Conservation (phyloP, 768 basidiomycete species). For the Amanita polypyramis region DNA sequence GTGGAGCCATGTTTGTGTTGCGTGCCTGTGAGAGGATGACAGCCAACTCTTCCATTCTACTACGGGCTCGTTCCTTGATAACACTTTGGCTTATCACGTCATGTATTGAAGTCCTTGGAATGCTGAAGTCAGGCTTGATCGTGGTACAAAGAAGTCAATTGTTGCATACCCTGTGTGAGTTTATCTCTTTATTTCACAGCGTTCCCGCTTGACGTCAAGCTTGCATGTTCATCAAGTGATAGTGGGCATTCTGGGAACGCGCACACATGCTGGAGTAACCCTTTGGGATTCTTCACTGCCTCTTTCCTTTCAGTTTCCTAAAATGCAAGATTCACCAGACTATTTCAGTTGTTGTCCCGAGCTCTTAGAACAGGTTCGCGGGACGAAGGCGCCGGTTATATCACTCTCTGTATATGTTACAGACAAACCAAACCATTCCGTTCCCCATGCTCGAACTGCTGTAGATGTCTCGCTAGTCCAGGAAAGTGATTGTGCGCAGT, state of each 20-base stretch:
- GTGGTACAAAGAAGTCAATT: constrained; percentile 1
- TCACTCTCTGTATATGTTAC: too few species aligned
- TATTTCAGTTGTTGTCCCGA: background rate
- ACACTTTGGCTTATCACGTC: background rate
- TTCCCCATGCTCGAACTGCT: background rate
- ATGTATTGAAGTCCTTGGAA: background rate
- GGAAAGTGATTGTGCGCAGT: background rate
- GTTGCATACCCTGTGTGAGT: background rate
- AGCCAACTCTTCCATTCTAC: constrained; percentile 2
- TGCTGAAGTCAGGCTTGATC: background rate
- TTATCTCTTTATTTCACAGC: background rate
- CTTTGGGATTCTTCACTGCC: background rate
- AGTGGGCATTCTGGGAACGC: background rate
- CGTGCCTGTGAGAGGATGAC: background rate
- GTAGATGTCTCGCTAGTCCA: background rate
- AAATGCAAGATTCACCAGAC: background rate
- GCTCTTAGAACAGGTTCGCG: background rate
- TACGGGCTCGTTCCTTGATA: constrained; percentile 4
- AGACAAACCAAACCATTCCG: constrained; percentile 3
- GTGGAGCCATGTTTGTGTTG: background rate
- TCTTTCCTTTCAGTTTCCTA: background rate
- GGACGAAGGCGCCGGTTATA: background rate
- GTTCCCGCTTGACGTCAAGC: background rate
- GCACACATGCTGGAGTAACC: background rate
- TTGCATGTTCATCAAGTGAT: background rate